Conservation (phyloP, 2,329 filamentous ascomycete genomes). For the Pezicula carpinea region DNA sequence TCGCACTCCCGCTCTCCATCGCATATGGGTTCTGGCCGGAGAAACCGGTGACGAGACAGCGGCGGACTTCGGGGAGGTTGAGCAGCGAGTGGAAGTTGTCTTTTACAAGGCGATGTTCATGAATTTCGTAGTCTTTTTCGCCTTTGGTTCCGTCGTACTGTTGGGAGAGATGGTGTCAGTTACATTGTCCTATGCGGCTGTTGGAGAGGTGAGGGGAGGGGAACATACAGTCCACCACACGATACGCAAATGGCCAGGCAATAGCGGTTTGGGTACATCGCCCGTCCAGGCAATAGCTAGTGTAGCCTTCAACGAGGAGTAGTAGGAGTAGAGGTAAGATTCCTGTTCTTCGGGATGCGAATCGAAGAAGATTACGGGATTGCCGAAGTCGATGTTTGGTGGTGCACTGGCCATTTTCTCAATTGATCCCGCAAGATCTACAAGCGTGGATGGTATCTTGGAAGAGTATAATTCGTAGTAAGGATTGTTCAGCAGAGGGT, state of each 20-base stretch:
- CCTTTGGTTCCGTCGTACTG: constrained; percentile 16
- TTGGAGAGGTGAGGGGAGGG: not conserved
- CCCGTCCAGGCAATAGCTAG: constrained; percentile 22
- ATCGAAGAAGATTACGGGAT: constrained; percentile 22
- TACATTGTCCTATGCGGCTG: not conserved
- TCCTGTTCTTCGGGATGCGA: constrained; percentile 24
- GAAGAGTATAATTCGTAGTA: no score
- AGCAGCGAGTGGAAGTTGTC: constrained; percentile 18
- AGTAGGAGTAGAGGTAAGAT: constrained; percentile 19
- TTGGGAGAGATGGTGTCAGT: not conserved
- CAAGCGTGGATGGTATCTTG: no score
- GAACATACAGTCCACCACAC: constrained; percentile 17
- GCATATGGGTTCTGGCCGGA: constrained; percentile 23
- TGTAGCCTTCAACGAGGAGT: constrained; percentile 14
- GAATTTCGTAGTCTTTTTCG: constrained; percentile 21
- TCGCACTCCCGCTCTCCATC: constrained; percentile 9
- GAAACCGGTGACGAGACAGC: constrained; percentile 21
- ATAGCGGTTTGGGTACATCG: constrained; percentile 18
- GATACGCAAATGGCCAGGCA: constrained; percentile 19
- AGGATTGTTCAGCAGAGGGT: no score
- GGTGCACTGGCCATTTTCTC: no score
- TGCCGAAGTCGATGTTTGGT: constrained; percentile 9
- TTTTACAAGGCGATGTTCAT: constrained; percentile 18
- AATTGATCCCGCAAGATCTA: no score
- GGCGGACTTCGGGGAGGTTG: constrained; percentile 17